Evolutionary conservation across 1,284 basidiomycete genomes (phyloP), one percentile per base, ranked within the genome.

Genomic region (Cutaneotrichosporon curvatum): DNA sequence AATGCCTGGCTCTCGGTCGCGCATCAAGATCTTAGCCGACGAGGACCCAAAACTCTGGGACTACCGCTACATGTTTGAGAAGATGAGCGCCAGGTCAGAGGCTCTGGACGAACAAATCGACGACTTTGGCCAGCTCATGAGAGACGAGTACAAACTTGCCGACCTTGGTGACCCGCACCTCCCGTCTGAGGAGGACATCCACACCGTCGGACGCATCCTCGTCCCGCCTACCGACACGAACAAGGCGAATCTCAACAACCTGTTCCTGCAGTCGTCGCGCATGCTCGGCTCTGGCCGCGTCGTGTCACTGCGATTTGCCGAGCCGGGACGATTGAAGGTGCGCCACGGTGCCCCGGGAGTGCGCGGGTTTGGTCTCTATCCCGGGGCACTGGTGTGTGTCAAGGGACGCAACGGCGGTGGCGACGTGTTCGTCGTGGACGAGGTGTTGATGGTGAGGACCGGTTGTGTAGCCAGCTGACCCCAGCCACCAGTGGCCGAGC

Each of bases 31-130:
- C 4, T 47, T 54, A 4, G 51, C 61, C 11, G 49, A 55, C 1
- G 50, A 58, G 8, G 58, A 68, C 38, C 55, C 63, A 0, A 59
- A 60, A 38, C 40, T 54, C 10, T 70, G 57, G 57, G 61, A 61
- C 52, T 70, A 91, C 73, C 80, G 85, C 23, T 95, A 95, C 68
- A 92, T 94, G 88, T 89, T 86, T 63, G 89, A 94, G 68, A 89
- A 87, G 71, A 76, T 85, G 16, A 79, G 80, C 1, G 85, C 86
- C 60, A 76, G 89, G 30, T 83, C 86, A 53, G 83, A 85, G 76
- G 81, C 50, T 70, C 78, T 95, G 38, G 90, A 95, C 61, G 81
- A 84, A 50, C 75, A 81, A 48, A 88, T 96, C 59, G 87, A 94
- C 58, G 83, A 88, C 44, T 81, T 86, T 53, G 85, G 81, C 2